phyloP scores from a whole-genome alignment of 2,329 filamentous ascomycete genomes.

The Arthroderma sp. region DNA sequence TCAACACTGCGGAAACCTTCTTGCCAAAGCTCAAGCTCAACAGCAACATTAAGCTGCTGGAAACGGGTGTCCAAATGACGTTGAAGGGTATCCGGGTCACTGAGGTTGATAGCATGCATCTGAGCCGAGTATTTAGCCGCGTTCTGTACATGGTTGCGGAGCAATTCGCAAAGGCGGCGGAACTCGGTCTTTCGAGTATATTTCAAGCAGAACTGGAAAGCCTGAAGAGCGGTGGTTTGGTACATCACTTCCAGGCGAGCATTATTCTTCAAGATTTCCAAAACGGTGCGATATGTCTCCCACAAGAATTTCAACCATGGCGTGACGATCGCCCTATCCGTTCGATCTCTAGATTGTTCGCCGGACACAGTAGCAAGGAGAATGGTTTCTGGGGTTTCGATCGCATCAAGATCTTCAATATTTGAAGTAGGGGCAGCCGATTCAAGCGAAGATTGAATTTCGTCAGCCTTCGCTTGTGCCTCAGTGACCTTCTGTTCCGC shows the following conservation, averaged over 20 bases:
- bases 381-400: constrained; percentile 95
- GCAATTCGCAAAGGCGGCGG: constrained; percentile 90
- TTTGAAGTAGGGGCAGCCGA: constrained; percentile 57
- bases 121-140: constrained; percentile 97
- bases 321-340: constrained; percentile 93
- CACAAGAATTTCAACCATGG: constrained; percentile 99
- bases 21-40: constrained; percentile 96
- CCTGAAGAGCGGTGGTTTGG: constrained; percentile 93
- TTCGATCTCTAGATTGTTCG: constrained; percentile 93
- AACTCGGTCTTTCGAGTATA: constrained; percentile 99
- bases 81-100: constrained; percentile 92
- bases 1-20: constrained; percentile 98
- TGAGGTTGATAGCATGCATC: constrained; percentile 99
- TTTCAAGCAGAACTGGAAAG: constrained; percentile 97
- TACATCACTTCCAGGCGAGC: constrained; percentile 94
- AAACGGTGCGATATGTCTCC: constrained; percentile 96
- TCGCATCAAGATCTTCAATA: constrained; percentile 90
- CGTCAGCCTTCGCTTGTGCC: constrained; percentile 89
- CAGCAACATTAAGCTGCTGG: constrained; percentile 94
- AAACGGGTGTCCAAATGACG: constrained; percentile 96
- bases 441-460: constrained; percentile 79
- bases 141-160: constrained; percentile 97
- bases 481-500: constrained; percentile 92
- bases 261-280: constrained; percentile 99
- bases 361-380: constrained; percentile 94